Evolutionary conservation across 305 asterid genomes (phyloP).

Genomic region (Fraxinus greggii): DNA sequence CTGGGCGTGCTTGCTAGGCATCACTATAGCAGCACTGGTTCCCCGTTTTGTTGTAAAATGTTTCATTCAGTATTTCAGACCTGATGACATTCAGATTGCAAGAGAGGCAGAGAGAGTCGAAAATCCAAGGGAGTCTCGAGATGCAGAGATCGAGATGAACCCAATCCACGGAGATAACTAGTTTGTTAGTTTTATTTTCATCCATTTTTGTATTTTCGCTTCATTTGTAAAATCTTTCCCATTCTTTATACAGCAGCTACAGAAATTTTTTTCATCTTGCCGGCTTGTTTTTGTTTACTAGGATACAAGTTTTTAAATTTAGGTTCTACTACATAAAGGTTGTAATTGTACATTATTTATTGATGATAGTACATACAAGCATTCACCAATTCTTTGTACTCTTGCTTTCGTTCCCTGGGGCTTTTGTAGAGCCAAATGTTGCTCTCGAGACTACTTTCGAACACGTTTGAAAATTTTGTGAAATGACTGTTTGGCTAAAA

Average conservation of each 20-base stretch:
- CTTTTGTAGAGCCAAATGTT: background rate
- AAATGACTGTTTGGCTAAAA: background rate
- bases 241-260: constrained; percentile 38
- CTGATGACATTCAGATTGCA: constrained; percentile 70
- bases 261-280: constrained; percentile 21
- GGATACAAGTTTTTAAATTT: constrained; percentile 23
- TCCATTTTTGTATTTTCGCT: background rate
- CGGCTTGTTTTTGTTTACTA: constrained; percentile 26
- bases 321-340: constrained; percentile 37
- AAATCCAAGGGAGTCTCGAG: constrained; percentile 25
- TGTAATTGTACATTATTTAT: constrained; percentile 36
- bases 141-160: constrained; percentile 69
- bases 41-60: constrained; percentile 75
- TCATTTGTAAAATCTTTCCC: constrained; percentile 24
- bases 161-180: constrained; percentile 40
- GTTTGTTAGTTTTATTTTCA: background rate
- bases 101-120: constrained; percentile 74
- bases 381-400: background rate
- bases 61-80: constrained; percentile 45
- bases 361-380: background rate
- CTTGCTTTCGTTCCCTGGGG: background rate
- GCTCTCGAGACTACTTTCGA: background rate
- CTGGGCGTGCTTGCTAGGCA: constrained; percentile 76
- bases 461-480: background rate
- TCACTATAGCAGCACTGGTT: constrained; percentile 53